These are phyloP conservation scores for Salvia rosmarinus DNA, from an alignment of 257 asterid species.

Conservation along the genomic window DNA sequence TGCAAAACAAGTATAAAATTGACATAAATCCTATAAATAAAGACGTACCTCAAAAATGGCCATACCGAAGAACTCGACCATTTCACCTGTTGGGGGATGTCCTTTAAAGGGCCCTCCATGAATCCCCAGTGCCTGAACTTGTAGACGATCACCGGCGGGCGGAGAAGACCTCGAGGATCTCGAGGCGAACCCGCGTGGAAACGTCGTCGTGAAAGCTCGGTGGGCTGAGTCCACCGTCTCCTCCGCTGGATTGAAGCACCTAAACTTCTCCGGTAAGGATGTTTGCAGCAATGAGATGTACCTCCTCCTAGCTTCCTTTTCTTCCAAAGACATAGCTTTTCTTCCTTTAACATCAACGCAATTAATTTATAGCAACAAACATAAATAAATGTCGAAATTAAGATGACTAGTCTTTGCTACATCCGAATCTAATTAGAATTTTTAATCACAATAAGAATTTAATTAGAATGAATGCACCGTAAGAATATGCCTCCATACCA, in stretches of 20 bases:
- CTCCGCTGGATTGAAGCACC: slow-evolving; percentile 46
- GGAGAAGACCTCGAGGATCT: slow-evolving; percentile 44
- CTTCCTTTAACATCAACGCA: slow-evolving; percentile 34
- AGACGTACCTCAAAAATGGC: slow-evolving; percentile 46
- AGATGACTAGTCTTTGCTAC: no score
- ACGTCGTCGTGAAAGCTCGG: slow-evolving; percentile 44
- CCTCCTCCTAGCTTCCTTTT: slow-evolving; percentile 43
- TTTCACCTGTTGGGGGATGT: slow-evolving; percentile 45
- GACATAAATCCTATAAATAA: no score
- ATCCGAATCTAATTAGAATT: no score
- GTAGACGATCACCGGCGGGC: slow-evolving; percentile 47
- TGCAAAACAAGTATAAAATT: no score
- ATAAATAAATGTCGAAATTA: no score
- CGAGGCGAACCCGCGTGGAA: slow-evolving; percentile 52
- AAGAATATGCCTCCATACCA: slow-evolving; percentile 33
- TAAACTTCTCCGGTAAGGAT: slow-evolving; percentile 41
- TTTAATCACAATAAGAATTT: no score
- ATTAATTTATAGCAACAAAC: no score
- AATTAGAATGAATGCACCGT: no score
- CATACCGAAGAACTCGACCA: slow-evolving; percentile 48
- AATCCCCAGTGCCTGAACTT: slow-evolving; percentile 62
- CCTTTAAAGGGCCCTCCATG: slow-evolving; percentile 59
- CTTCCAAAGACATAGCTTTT: slow-evolving; percentile 33
- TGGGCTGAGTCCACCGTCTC: slow-evolving; percentile 47
- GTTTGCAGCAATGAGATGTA: slow-evolving; percentile 46